Evolutionary conservation across 2,329 filamentous ascomycete species (phyloP).

Genomic region (Phialocephala sp.): DNA sequence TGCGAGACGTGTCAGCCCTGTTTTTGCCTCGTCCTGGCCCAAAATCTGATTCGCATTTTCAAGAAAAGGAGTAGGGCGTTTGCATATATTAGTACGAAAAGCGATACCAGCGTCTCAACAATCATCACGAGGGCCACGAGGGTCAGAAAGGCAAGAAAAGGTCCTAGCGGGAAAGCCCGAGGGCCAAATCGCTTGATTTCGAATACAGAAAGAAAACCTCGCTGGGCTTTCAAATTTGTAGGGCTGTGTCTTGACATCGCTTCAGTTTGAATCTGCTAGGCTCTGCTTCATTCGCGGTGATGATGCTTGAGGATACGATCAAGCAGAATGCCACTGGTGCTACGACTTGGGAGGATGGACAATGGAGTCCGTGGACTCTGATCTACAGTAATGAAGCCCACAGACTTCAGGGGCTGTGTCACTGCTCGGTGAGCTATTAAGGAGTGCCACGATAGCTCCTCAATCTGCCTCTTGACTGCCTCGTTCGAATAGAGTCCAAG

Average conservation of each 20-base stretch:
- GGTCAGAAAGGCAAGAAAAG: background rate
- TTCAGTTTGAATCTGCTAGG: too few species aligned
- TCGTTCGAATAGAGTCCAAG: background rate
- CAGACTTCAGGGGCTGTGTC: background rate
- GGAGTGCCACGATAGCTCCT: background rate
- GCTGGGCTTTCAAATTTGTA: too few species aligned
- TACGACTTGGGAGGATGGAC: background rate
- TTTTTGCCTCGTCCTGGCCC: background rate
- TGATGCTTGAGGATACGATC: too few species aligned
- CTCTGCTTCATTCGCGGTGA: too few species aligned
- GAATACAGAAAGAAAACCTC: too few species aligned
- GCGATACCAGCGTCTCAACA: slow-evolving; percentile 2
- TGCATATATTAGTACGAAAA: background rate
- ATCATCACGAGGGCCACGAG: background rate
- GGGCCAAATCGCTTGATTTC: background rate
- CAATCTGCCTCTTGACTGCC: background rate
- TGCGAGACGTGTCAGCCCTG: background rate
- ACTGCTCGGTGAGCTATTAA: background rate
- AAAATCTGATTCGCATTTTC: background rate
- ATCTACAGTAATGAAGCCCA: background rate
- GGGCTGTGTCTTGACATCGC: too few species aligned
- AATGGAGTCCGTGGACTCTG: background rate
- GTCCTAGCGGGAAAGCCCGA: background rate
- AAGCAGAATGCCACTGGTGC: background rate
- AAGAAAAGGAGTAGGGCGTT: background rate